Percentiles rank a stretch among this genome's conserved stretches.
phyloP scores from a whole-genome alignment of 805 yeast genomes.

The Cephaloascus fragrans region DNA sequence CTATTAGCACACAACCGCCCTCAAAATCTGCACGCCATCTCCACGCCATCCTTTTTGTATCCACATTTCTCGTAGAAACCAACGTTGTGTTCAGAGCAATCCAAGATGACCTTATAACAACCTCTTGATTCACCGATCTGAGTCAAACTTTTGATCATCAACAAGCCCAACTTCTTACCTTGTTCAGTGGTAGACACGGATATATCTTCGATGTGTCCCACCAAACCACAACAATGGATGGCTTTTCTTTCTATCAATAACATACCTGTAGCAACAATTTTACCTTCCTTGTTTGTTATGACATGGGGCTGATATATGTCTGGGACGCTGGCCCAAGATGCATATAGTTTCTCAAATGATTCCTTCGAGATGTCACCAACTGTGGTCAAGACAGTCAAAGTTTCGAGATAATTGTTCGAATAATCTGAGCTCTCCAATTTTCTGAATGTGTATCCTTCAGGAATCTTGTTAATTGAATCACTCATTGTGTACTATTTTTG shows the following conservation, averaged over 20 bases:
- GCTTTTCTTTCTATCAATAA: conserved; percentile 70
- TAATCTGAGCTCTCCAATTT: conserved; percentile 47
- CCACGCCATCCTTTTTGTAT: conserved; percentile 51
- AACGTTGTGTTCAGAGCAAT: conserved; percentile 76
- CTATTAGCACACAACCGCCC: too few relatives aligned
- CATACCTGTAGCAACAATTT: conserved; percentile 78
- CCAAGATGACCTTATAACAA: conserved; percentile 83
- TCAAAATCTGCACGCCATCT: conserved; percentile 49
- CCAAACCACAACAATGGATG: conserved; percentile 76
- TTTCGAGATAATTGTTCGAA: conserved; percentile 49
- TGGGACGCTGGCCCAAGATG: conserved; percentile 44
- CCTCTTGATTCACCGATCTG: conserved; percentile 49
- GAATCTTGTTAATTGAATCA: too few relatives aligned
- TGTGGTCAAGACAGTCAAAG: conserved; percentile 62
- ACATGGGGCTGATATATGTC: conserved; percentile 63
- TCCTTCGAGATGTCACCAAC: conserved; percentile 61
- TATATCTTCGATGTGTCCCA: conserved; percentile 94
- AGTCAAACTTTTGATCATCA: conserved; percentile 53
- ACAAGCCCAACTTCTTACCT: conserved; percentile 72
- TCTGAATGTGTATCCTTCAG: conserved; percentile 65
- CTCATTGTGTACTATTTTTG: too few relatives aligned
- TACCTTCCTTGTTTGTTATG: conserved; percentile 39
- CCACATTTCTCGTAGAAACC: conserved; percentile 89
- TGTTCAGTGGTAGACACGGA: conserved; percentile 69
- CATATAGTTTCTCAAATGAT: conserved; percentile 40